These are phyloP conservation scores for Fusarium tuaranense DNA, from an alignment of 2,329 filamentous ascomycete species.

Conservation along the genomic window DNA sequence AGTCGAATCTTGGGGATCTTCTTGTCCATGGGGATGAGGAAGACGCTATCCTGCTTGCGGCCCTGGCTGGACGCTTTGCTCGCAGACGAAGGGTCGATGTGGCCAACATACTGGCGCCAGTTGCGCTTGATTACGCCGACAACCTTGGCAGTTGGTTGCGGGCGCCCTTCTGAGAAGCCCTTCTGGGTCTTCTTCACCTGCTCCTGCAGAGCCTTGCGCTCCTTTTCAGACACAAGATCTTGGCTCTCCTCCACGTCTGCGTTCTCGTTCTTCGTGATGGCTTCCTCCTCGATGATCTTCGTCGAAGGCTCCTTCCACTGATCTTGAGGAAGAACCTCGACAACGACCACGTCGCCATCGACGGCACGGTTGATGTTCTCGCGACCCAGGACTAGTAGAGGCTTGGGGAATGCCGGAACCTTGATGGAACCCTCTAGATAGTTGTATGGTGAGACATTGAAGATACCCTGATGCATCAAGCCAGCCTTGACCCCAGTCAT, in stretches of 20 bases:
- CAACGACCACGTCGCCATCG: slow-evolving; percentile 91
- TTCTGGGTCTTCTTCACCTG: slow-evolving; percentile 89
- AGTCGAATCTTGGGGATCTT: slow-evolving; percentile 96
- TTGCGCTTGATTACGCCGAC: slow-evolving; percentile 95
- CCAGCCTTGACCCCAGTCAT: slow-evolving; percentile 93
- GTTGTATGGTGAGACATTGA: slow-evolving; percentile 98
- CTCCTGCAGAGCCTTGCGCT: slow-evolving; percentile 88
- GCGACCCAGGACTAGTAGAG: slow-evolving; percentile 87
- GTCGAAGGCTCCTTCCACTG: slow-evolving; percentile 98
- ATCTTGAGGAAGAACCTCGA: slow-evolving; percentile 91
- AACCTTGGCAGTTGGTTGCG: slow-evolving; percentile 91
- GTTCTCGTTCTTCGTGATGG: slow-evolving; percentile 92
- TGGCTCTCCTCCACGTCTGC: slow-evolving; percentile 83
- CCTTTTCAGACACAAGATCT: slow-evolving; percentile 87
- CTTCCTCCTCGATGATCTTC: slow-evolving; percentile 95
- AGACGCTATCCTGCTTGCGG: slow-evolving; percentile 90
- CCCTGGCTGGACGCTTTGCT: slow-evolving; percentile 79
- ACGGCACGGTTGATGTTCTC: slow-evolving; percentile 97
- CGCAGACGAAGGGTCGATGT: slow-evolving; percentile 89
- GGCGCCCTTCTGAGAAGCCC: slow-evolving; percentile 78
- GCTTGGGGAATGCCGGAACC: slow-evolving; percentile 89
- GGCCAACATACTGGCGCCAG: slow-evolving; percentile 97
- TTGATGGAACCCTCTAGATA: slow-evolving; percentile 95
- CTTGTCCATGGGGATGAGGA: slow-evolving; percentile 98
- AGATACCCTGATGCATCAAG: slow-evolving; percentile 91